Evolutionary conservation across 2,329 filamentous ascomycete species (phyloP), one percentile per base, ranked within the genome.

Genomic region (Cladophialophora immunda): DNA sequence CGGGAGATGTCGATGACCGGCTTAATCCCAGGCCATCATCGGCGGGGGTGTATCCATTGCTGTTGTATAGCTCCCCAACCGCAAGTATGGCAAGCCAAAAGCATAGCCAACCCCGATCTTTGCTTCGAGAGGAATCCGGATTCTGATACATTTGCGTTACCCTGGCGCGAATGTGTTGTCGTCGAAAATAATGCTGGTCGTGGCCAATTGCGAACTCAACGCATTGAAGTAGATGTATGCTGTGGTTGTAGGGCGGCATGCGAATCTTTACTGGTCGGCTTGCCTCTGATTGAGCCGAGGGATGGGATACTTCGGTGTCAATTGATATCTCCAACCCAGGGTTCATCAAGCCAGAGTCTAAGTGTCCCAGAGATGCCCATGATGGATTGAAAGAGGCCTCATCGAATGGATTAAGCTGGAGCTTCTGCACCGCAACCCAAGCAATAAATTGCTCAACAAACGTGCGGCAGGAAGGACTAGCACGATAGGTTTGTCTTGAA

Each of bases 31-130:
- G 15, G n/a, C 27, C 17, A 54, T n/a, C 25, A 19, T 50, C 54
- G 22, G 30, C 15, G n/a, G 9, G 15, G 34, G 17, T 25, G 22
- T 3, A 5, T 56, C 54, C 54, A 38, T 62, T 61, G 66, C 9
- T 58, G 19, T 58, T 65, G 45, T 68, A 62, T 5, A 68, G 62
- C 53, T 68, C 66, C 19, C 66, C 66, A 30, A 68, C 62, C 19
- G 66, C 66, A 29, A 68, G 34, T 8, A 65, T 50, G 1, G 66
- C 62, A 62, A 68, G 66, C 66, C 66, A 68, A 55, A 65, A 58
- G 53, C 66, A 68, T 47, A 68, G 53, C 66, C 66, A 68, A 27
- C 66, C 66, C n/a, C 65, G 66, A 54, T 68, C 66, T 62, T 65
- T 68, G 34, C 66, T 68, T 38, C 61, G 66, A 36, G 57, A 9